These are phyloP conservation scores for Aspergillus ostianus DNA, from an alignment of 495 filamentous ascomycete genomes.

Conservation along the genomic window DNA sequence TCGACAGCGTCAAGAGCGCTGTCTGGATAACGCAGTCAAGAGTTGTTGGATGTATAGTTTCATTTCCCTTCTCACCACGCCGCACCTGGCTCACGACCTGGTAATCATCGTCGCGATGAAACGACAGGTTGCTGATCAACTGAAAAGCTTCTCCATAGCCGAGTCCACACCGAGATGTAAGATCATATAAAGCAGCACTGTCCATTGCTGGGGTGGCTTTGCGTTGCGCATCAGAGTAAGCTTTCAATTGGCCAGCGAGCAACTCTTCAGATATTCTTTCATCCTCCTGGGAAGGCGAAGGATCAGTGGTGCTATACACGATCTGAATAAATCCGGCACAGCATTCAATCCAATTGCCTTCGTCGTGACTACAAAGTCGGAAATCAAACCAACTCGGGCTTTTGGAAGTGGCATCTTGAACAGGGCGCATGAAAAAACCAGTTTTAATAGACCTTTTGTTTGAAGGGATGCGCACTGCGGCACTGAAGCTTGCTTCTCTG, in stretches of 20 bases:
- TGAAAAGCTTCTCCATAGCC: not conserved
- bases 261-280: not conserved
- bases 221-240: not conserved
- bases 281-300: not conserved
- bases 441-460: conserved; percentile 35
- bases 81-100: not conserved
- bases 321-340: conserved; percentile 27
- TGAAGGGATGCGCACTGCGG: conserved; percentile 31
- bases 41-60: conserved; percentile 30
- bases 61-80: not conserved
- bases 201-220: not conserved
- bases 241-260: not conserved
- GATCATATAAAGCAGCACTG: not conserved
- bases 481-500: conserved; percentile 28
- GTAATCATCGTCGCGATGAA: not conserved
- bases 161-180: not conserved
- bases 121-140: not conserved
- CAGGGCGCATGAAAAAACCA: conserved; percentile 24
- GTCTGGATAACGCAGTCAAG: conserved; percentile 30
- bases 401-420: not conserved
- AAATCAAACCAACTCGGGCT: conserved; percentile 18
- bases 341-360: conserved; percentile 14
- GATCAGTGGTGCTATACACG: conserved; percentile 11
- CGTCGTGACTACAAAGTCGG: conserved; percentile 16
- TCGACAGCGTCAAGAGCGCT: not conserved